Conservation (phyloP, 805 yeast genomes). For the Saccharomycopsis guyanensis region DNA sequence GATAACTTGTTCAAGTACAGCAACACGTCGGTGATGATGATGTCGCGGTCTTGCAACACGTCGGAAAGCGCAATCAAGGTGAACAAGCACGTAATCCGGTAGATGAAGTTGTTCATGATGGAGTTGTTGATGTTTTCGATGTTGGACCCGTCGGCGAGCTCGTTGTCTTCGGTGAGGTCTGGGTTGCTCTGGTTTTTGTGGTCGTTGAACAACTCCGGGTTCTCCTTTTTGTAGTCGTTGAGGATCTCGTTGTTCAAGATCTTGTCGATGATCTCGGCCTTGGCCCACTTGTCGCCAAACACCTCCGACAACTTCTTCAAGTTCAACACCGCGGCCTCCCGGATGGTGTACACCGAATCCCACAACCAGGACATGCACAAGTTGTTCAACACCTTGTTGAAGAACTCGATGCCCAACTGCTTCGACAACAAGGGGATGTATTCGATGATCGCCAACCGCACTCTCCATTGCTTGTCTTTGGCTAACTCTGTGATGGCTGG, state of each 20-base stretch:
- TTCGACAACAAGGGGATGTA: constrained; percentile 92
- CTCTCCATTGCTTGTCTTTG: constrained; percentile 96
- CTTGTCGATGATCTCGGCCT: constrained; percentile 70
- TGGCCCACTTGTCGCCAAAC: constrained; percentile 93
- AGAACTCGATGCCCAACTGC: constrained; percentile 88
- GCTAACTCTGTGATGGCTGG: constrained; percentile 97
- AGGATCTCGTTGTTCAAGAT: constrained; percentile 42
- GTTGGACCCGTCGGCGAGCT: constrained; percentile 39
- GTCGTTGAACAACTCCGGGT: constrained; percentile 26
- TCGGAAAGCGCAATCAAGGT: constrained; percentile 79
- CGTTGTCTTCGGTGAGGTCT: constrained; percentile 22
- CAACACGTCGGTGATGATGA: constrained; percentile 56
- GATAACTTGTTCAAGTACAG: constrained; percentile 73
- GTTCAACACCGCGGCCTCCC: constrained; percentile 92
- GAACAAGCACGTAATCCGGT: constrained; percentile 84
- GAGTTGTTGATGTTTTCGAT: constrained; percentile 20
- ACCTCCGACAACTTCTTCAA: constrained; percentile 71
- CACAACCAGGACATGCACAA: constrained; percentile 96
- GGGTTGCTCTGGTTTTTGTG: constrained; percentile 1
- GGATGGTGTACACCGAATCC: constrained; percentile 94
- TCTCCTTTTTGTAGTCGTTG: constrained; percentile 27
- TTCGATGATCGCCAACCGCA: constrained; percentile 91
- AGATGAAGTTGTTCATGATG: constrained; percentile 58
- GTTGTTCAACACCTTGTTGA: constrained; percentile 84
- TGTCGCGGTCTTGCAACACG: constrained; percentile 48